Evolutionary conservation across 2,329 filamentous ascomycete genomes (phyloP).

Genomic region (Cladosporium oxysporum): DNA sequence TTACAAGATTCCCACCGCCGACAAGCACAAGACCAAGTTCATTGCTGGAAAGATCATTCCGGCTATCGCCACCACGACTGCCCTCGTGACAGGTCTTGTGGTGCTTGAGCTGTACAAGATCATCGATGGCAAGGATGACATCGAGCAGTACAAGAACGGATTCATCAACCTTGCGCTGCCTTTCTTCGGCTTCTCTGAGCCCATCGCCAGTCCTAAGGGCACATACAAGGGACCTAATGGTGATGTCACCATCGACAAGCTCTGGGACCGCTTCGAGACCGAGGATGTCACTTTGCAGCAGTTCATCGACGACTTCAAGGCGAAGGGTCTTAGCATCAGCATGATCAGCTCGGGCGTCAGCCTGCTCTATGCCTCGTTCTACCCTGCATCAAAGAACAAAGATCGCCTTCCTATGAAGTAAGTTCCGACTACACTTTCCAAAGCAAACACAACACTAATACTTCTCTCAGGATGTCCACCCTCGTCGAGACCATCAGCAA

Average conservation of each 20-base stretch:
- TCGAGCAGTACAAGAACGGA: conserved; percentile 99
- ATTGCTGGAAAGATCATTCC: conserved; percentile 99
- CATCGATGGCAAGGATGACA: conserved; percentile 90
- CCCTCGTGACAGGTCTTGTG: conserved; percentile 90
- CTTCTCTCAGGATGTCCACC: conserved; percentile 70
- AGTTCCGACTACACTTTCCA: conserved; percentile 37
- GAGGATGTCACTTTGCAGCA: conserved; percentile 81
- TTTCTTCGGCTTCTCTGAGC: conserved; percentile 98
- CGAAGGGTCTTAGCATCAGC: conserved; percentile 76
- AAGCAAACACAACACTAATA: conserved; percentile 27
- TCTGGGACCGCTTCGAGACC: conserved; percentile 97
- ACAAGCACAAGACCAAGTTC: conserved; percentile 98
- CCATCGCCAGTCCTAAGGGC: conserved; percentile 90
- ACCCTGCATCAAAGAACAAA: conserved; percentile 77
- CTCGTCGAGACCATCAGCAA: conserved; percentile 87
- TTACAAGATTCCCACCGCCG: conserved; percentile 92
- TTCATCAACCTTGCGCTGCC: conserved; percentile 95
- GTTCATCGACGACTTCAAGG: conserved; percentile 74
- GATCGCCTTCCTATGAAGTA: conserved; percentile 74
- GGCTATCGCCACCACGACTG: conserved; percentile 95
- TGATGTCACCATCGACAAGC: conserved; percentile 84
- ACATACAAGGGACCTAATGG: conserved; percentile 79
- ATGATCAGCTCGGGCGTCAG: conserved; percentile 99
- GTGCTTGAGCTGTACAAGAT: conserved; percentile 95
- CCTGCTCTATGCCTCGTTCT: conserved; percentile 91